Evolutionary conservation across 495 filamentous ascomycete genomes (phyloP), one percentile per base, ranked within the genome.

Genomic region (Podospora pseudoanserina): DNA sequence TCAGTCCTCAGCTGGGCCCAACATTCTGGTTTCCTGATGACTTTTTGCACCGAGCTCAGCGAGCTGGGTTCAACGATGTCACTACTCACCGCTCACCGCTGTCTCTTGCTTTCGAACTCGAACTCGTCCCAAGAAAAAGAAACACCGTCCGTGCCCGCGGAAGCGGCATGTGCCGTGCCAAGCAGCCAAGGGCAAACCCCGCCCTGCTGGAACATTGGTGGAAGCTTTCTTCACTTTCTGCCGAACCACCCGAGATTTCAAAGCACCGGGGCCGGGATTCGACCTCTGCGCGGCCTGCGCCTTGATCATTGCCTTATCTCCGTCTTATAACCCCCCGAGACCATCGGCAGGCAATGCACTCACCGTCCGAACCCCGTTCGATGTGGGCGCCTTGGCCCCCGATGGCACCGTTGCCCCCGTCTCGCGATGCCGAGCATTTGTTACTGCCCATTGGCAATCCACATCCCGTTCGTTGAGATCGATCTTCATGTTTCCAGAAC

Each of bases 161-260:
- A 49, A 49, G 39, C 39, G 39, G 39, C 39, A 49, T 49, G 9
- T 49, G 39, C 39, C 15, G 39, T 49, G 39, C 39, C 39, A 49
- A 49, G 39, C 39, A n/a, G 3, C 5, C 5, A n/a, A 58, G 18
- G 55, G 55, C 55, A 58, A 18, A 18, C 23, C 23, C 15, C 55
- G 55, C 23, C 23, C 5, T 58, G 18, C 0, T 58, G 55, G 55
- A 58, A 58, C 5, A 6, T 18, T 26, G 3, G 18, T 58, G 6
- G 55, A 58, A 58, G 55, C 6, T 19, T 58, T 58, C 55, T 18
- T 58, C 55, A 9, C 56, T 18, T 3, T 15, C 16, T 23, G 19
- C 56, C 19, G 26, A 59, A 5, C 56, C 56, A 59, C 56, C 56
- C 56, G 19, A 59, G 19, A 59, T 59, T 27, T 59, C 56, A 20